Conservation (phyloP, 257 asterid genomes). For the Buddleja alternifolia region DNA sequence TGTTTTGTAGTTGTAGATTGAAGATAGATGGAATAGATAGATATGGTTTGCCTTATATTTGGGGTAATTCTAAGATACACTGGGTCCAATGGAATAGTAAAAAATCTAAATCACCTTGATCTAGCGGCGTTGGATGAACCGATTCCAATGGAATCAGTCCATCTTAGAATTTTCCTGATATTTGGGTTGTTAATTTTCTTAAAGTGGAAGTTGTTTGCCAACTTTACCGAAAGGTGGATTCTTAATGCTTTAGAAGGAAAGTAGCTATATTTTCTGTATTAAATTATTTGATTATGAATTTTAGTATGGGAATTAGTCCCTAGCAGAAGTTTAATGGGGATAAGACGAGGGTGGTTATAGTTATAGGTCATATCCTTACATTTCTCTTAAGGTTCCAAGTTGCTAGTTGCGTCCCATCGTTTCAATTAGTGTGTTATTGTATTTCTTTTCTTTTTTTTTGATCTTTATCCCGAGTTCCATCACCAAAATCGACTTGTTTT, state of each 20-base stretch:
- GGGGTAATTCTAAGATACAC: no score
- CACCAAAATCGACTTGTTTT: slow-evolving; percentile 6
- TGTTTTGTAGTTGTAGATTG: slow-evolving; percentile 5
- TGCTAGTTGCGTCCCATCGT: slow-evolving; percentile 13
- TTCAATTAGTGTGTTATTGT: slow-evolving; percentile 16
- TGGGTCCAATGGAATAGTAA: no score
- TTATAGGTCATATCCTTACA: slow-evolving; percentile 13
- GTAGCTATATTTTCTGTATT: slow-evolving; percentile 8
- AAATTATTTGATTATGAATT: neutral
- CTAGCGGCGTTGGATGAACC: no score
- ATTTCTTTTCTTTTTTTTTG: neutral
- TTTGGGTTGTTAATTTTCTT: slow-evolving; percentile 17
- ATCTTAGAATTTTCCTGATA: no score
- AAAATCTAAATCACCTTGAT: no score
- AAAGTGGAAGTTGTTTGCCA: neutral
- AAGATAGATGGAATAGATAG: neutral
- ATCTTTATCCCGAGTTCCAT: neutral
- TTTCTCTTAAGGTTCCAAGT: slow-evolving; percentile 7
- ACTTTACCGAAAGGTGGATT: slow-evolving; percentile 13
- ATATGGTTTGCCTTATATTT: slow-evolving; percentile 15
- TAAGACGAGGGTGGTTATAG: slow-evolving; percentile 27
- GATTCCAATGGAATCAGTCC: no score
- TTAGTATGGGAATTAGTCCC: neutral
- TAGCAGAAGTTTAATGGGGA: slow-evolving; percentile 11
- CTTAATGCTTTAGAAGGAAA: slow-evolving; percentile 18